Evolutionary conservation across 1,284 basidiomycete species (phyloP).

Genomic region (Irpex sp.): DNA sequence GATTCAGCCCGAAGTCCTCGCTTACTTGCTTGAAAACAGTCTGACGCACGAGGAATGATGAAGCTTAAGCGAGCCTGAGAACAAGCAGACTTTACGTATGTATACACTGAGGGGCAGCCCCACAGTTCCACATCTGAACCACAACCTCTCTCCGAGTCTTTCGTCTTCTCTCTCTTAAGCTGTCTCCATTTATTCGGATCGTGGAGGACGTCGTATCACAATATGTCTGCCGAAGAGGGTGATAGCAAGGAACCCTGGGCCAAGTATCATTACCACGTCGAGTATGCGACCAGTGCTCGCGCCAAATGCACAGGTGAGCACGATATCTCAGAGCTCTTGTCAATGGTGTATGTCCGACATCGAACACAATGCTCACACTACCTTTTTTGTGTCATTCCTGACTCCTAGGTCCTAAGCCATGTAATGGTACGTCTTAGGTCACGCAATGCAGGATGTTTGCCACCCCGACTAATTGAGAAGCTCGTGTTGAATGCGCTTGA

Average conservation of each 20-base stretch:
- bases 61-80: conserved; percentile 14
- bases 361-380: conserved; percentile 20
- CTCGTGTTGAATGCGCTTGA: no score
- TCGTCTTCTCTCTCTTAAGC: conserved; percentile 18
- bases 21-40: no score
- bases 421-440: conserved; percentile 44
- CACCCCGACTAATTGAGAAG: no score
- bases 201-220: background rate
- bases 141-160: conserved; percentile 16
- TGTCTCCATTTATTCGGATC: conserved; percentile 7
- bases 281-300: conserved; percentile 65
- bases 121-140: conserved; percentile 16
- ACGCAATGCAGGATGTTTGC: background rate
- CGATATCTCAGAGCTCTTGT: conserved; percentile 9
- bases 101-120: conserved; percentile 20
- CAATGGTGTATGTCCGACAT: conserved; percentile 12
- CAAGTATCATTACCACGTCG: conserved; percentile 56
- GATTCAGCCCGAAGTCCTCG: no score
- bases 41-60: no score
- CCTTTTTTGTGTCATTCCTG: conserved; percentile 22
- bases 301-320: conserved; percentile 80
- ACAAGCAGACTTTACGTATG: conserved; percentile 27
- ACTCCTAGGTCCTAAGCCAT: conserved; percentile 75
- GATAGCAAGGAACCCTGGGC: conserved; percentile 44
- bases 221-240: conserved; percentile 56